A percentile compares a stretch with the other conserved stretches of the same genome.
phyloP scores from a whole-genome alignment of 1,284 basidiomycete species.

The Boletus albobrunnescens region DNA sequence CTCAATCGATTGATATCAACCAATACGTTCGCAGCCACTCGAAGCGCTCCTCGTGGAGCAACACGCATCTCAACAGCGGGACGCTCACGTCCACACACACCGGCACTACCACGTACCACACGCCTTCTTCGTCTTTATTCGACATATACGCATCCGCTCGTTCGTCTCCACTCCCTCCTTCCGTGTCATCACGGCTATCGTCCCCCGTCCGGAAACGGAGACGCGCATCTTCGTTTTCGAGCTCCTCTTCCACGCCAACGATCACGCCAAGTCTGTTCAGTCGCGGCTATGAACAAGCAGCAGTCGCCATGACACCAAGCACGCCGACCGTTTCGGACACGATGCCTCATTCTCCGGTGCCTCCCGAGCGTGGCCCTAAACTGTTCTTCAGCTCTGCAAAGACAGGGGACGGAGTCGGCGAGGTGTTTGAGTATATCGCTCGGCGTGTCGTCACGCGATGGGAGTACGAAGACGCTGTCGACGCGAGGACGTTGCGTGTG shows the following conservation, averaged over 20 bases:
- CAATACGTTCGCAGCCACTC: conserved; percentile 26
- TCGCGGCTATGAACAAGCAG: conserved; percentile 31
- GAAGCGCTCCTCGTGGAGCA: conserved; percentile 42
- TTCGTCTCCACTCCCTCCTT: conserved; percentile 52
- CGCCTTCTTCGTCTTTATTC: conserved; percentile 65
- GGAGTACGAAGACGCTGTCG: conserved; percentile 56
- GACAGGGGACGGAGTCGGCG: conserved; percentile 63
- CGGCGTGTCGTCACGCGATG: conserved; percentile 52
- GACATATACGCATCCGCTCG: conserved; percentile 44
- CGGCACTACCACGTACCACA: conserved; percentile 62
- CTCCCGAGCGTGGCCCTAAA: conserved; percentile 50
- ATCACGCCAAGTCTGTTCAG: conserved; percentile 61
- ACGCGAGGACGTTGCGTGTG: conserved; percentile 22
- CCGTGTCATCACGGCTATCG: conserved; percentile 22
- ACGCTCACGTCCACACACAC: conserved; percentile 46
- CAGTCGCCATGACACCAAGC: conserved; percentile 9
- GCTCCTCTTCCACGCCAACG: conserved; percentile 49
- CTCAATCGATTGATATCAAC: conserved; percentile 23
- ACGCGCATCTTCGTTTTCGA: conserved; percentile 44
- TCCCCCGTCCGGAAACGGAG: conserved; percentile 28
- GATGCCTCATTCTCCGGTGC: conserved; percentile 23
- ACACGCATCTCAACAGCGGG: conserved; percentile 37
- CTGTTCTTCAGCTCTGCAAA: conserved; percentile 73
- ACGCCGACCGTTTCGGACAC: conserved; percentile 12
- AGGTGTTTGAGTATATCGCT: conserved; percentile 69